Evolutionary conservation across 495 filamentous ascomycete species (phyloP).

Genomic region (Platismatia glauca): DNA sequence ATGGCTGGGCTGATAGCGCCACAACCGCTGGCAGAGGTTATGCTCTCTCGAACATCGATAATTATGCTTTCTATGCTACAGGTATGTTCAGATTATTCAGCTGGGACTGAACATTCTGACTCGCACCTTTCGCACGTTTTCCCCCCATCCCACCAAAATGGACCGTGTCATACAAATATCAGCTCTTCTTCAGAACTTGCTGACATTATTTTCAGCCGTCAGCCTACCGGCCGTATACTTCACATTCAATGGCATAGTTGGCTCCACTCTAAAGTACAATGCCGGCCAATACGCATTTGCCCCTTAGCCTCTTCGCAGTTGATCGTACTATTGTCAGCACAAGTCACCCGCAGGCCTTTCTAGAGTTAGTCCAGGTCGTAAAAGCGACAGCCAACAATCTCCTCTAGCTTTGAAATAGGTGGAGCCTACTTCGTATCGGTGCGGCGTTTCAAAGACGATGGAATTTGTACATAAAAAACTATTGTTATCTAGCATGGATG

Average conservation of each 20-base stretch:
- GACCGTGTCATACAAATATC: not conserved
- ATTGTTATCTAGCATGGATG: not conserved
- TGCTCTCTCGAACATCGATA: not conserved
- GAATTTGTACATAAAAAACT: not conserved
- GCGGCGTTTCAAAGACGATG: not conserved
- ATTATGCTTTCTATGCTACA: not conserved
- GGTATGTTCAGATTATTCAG: not conserved
- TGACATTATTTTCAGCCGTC: not conserved
- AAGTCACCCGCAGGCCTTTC: not conserved
- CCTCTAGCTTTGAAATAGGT: not conserved
- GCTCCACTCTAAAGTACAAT: not conserved
- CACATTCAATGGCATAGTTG: not conserved
- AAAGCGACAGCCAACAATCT: not conserved
- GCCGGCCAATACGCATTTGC: not conserved
- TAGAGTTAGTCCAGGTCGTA: not conserved
- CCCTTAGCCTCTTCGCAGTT: not conserved
- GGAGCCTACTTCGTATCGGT: not conserved
- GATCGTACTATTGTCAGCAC: not conserved
- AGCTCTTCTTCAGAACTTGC: not conserved
- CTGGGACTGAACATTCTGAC: not conserved
- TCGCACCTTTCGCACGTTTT: not conserved
- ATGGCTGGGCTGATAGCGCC: not conserved
- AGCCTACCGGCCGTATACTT: not conserved
- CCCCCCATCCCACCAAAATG: not conserved
- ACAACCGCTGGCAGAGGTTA: not conserved